Percentiles rank a stretch among this genome's conserved stretches.
Evolutionary conservation across 768 basidiomycete genomes (phyloP).

Genomic region (Serendipita sp.): DNA sequence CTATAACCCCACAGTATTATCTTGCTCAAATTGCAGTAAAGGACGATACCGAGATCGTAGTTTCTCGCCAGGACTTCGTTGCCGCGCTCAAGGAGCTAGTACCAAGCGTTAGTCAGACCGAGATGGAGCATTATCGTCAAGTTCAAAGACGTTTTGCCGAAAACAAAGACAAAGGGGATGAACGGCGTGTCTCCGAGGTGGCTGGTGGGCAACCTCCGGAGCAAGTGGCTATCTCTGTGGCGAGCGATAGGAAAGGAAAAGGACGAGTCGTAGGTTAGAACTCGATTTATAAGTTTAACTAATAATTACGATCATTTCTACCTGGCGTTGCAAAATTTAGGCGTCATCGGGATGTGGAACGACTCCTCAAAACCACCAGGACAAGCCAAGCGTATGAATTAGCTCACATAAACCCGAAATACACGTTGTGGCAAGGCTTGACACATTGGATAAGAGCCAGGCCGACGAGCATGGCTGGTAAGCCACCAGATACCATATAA

Average conservation of each 20-base stretch:
- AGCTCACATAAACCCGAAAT: no score
- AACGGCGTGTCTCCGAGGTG: background rate
- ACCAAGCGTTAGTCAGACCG: constrained; percentile 69
- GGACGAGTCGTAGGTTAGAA: background rate
- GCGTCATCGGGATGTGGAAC: no score
- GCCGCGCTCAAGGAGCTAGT: constrained; percentile 51
- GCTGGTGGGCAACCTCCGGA: background rate
- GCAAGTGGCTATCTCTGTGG: background rate
- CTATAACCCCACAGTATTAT: constrained; percentile 79
- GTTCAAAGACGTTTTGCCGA: constrained; percentile 55
- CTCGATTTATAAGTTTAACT: background rate
- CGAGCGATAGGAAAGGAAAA: background rate
- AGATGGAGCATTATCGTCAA: constrained; percentile 67
- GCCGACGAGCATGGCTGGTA: no score
- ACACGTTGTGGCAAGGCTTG: no score
- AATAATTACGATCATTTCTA: background rate
- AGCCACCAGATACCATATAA: no score
- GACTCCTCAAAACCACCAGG: no score
- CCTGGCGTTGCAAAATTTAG: no score
- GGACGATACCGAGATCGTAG: constrained; percentile 58
- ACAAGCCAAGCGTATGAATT: no score
- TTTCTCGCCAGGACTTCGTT: constrained; percentile 60
- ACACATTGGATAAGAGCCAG: no score
- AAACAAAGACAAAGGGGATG: constrained; percentile 11
- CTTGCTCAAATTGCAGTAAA: constrained; percentile 62